Conservation (phyloP, 768 basidiomycete genomes). For the Rhizopogon sp. region DNA sequence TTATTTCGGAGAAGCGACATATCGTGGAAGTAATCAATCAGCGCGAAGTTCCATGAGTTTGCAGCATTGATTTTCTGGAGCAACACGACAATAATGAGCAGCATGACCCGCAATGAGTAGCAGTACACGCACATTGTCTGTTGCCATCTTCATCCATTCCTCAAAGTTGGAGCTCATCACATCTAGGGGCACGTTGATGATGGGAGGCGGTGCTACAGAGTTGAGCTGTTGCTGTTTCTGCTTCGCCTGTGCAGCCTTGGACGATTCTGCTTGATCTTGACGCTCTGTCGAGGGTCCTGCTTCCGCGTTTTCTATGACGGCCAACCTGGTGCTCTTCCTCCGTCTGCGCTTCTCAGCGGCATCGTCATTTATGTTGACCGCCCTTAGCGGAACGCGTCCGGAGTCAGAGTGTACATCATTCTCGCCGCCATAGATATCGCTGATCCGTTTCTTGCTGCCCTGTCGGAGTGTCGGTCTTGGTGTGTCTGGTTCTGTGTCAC, state of each 20-base stretch:
- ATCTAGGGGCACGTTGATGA: conserved; percentile 63
- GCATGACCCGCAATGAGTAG: conserved; percentile 3
- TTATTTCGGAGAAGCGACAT: conserved; percentile 94
- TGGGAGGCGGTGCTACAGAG: conserved; percentile 52
- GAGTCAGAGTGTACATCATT: conserved; percentile 24
- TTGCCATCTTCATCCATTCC: conserved; percentile 99
- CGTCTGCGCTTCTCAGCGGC: conserved; percentile 80
- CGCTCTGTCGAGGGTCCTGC: conserved; percentile 49
- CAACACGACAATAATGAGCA: conserved; percentile 6
- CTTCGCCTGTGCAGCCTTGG: conserved; percentile 41
- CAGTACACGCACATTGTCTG: conserved; percentile 76
- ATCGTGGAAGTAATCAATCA: conserved; percentile 99
- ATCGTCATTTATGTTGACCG: conserved; percentile 70
- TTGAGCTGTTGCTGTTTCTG: conserved; percentile 59
- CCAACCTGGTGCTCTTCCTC: conserved; percentile 70
- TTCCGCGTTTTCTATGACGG: conserved; percentile 49
- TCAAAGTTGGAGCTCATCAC: conserved; percentile 94
- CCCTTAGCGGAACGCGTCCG: conserved; percentile 35
- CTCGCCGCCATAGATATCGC: conserved; percentile 46
- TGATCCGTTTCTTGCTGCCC: conserved; percentile 34
- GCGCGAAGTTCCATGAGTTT: conserved; percentile 96
- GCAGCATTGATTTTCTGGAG: conserved; percentile 94
- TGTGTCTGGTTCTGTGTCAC: conserved; percentile 29
- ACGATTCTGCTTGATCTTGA: conserved; percentile 33
- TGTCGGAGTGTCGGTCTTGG: conserved; percentile 19